Evolutionary conservation across 495 filamentous ascomycete species (phyloP), one percentile per base, ranked within the genome.

Genomic region (Trichoderma asperelloides): DNA sequence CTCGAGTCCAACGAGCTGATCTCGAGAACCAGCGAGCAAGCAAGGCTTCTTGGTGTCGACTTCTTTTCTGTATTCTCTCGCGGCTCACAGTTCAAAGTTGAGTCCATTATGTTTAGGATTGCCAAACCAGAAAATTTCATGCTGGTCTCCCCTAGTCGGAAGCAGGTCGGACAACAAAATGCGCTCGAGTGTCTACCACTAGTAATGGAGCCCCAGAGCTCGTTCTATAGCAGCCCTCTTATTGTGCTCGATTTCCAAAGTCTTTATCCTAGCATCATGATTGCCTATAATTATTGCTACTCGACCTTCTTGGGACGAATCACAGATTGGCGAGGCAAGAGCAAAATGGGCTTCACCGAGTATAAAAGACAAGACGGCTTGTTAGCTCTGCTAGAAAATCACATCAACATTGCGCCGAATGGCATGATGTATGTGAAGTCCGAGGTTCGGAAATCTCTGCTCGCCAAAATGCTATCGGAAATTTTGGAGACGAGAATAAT

Each of bases 241-340:
- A 72, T 98, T 13, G 95, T 98, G 0, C 81, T 98, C 13, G 95
- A 98, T 77, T 98, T 98, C 70, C 96, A 98, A 74, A 95, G 91
- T 33, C 81, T 98, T 28, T 98, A 98, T 72, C 95, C 95, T 3
- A 96, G 92, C 72, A 88, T 98, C 62, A 98, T 98, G 93, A 97
- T 98, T 71, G 95, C 95, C 0, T 97, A 98, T 78, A 98, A 98
- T 74, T 97, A 97, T 77, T 98, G 95, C 79, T 98, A 98, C 75
- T 98, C 95, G 0, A 98, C 95, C 0, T 98, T 92, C 69, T 84
- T 98, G 9, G 95, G 95, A 3, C 86, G 95, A 62, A 86, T 94
- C 39, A 84, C 87, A 27, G 84, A 84, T 71, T 97, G 94, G 95
- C 85, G 91, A 30, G 93, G 93, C 18, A 87, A 86, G 62, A 93